Base-by-base conservation (phyloP, 2,329 filamentous ascomycete species). In the Bipolaris victoriae region DNA sequence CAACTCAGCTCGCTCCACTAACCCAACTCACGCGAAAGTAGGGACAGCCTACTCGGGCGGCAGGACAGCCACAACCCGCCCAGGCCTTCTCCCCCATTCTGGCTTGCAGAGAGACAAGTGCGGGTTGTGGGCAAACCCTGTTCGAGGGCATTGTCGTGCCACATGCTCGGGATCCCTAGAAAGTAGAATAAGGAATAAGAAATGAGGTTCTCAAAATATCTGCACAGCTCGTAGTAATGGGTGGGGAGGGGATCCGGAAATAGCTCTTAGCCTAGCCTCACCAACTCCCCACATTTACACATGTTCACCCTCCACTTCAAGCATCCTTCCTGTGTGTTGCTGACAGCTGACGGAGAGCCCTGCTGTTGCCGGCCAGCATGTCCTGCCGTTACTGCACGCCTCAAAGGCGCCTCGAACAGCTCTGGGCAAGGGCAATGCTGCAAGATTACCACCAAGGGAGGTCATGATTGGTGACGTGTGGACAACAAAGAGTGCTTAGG, bases 1-100 rank as follows among this genome's bases (percentile, higher is more conserved):
- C 52, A 59, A 49, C 52, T 44, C 52, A 56, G 57, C 57, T 45
- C 29, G 44, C 35, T 35, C 53, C 54, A 56, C 35, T 24, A 11
- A 43, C 11, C 41, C 53, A 40, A 35, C 48, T 52, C 26, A 43
- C 11, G 41, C 43, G 16, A 22, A 20, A 43, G 22, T 37, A 24
- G 20, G 33, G 40, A 40, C 26, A 36, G 43, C 39, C 40, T 55
- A 51, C 24, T 26, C 24, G 1, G 47, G 45, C 35, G 22, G 33
- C 47, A 26, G 36, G 40, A 16, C 39, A 50, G 39, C 46, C 49
- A 46, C 39, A 22, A 44, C 44, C 39, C 41, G 31, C 39, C 16
- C 40, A 44, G 20, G 24, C 31, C 9, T 24, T 18, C 31, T 16
- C 39, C 41, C 29, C 16, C 16, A 39, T 5, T 9, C 35, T 4